Evolutionary conservation across 495 filamentous ascomycete species (phyloP), one percentile per base, ranked within the genome.

Genomic region (Bacidia rubella): DNA sequence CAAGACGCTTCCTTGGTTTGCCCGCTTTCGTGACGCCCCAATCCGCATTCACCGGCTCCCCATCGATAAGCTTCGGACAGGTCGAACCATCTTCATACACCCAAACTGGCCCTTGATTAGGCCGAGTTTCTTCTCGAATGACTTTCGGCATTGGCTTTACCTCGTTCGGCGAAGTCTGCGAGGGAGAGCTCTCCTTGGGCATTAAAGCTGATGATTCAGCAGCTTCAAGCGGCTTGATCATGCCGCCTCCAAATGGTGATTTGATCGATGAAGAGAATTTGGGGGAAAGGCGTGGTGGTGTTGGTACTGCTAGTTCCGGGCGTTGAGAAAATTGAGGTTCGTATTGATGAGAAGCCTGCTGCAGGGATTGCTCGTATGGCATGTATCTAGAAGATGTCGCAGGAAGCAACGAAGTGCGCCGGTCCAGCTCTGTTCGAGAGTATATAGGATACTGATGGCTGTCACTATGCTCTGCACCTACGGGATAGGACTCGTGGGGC

Each of bases 11-110:
- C 56, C 89, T 77, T 27, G 89, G 87, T 64, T 90, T 94, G 10
- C 87, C 87, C 2, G 88, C 89, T 63, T 94, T 95, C 21, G 89
- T 95, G 22, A 93, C 77, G 1, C 89, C 88, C 89, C 89, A 95
- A 55, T 86, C 82, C 1, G 87, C 85, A 65, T 94, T 95, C 40
- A 95, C 88, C 0, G 74, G 74, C 56, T 92, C 81, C 3, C 88
- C 89, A 58, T 92, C 86, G 45, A 95, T 86, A 38, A 84, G 69
- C 52, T 86, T 87, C 52, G 85, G 86, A 66, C 86, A 90, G 57
- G 83, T 82, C 24, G 80, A 82, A 41, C 86, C 86, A 61, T 92
- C 88, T 53, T 92, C 86, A 63, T 92, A 94, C 51, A 93, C 78
- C 62, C 88, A 93, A 65, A 84, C 92, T 49, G 83, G 60, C 1